These are phyloP conservation scores for Schizothecium vesticola DNA, from an alignment of 495 filamentous ascomycete species.

Conservation along the genomic window DNA sequence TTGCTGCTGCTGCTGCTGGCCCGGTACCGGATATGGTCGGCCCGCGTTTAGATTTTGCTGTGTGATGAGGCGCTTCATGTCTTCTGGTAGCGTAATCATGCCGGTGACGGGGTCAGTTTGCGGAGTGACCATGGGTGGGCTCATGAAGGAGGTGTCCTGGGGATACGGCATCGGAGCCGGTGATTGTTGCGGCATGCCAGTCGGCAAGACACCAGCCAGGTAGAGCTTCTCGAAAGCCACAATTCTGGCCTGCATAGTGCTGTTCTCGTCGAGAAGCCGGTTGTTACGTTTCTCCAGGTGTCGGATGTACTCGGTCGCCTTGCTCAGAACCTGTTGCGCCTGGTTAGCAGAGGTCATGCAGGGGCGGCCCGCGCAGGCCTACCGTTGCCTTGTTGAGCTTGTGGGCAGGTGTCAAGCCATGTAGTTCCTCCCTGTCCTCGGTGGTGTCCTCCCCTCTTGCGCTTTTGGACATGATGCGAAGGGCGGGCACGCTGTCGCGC, in stretches of 20 bases:
- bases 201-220: conserved; percentile 51
- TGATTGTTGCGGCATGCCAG: conserved; percentile 36
- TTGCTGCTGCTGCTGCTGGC: conserved; percentile 18
- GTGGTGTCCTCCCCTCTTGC: conserved; percentile 60
- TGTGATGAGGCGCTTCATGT: conserved; percentile 63
- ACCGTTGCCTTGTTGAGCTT: conserved; percentile 96
- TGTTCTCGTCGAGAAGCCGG: conserved; percentile 74
- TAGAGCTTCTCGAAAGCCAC: conserved; percentile 64
- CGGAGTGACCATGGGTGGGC: conserved; percentile 29
- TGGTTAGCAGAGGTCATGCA: conserved; percentile 4
- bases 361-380: conserved; percentile 15
- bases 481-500: conserved; percentile 80
- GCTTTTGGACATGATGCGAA: conserved; percentile 69
- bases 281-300: conserved; percentile 89
- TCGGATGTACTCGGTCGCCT: conserved; percentile 92
- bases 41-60: conserved; percentile 39
- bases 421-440: conserved; percentile 69
- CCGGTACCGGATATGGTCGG: conserved; percentile 42
- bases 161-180: conserved; percentile 45
- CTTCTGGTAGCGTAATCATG: conserved; percentile 71
- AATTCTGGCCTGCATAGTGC: conserved; percentile 62
- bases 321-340: conserved; percentile 59
- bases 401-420: conserved; percentile 71
- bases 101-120: conserved; percentile 48
- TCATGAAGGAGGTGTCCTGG: conserved; percentile 32